Percentiles rank a stretch among this genome's conserved stretches.
These are phyloP conservation scores for Haberlea rhodopensis DNA, from an alignment of 257 asterid genomes.

Conservation along the genomic window DNA sequence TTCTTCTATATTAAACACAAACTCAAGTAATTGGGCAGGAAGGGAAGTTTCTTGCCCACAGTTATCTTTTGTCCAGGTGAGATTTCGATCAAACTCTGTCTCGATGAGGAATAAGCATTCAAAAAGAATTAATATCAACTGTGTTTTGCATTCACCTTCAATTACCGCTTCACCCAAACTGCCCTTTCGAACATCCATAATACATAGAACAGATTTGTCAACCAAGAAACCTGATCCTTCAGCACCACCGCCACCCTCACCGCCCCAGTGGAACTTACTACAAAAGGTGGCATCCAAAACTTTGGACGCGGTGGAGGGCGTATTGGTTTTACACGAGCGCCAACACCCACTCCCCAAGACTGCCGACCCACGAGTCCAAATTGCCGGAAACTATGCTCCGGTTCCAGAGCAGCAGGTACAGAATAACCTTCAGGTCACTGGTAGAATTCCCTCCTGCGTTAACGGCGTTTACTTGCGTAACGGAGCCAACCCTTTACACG, in stretches of 20 bases:
- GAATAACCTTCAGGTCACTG: slow-evolving; percentile 44
- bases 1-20: neutral
- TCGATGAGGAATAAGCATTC: neutral
- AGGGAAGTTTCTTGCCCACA: neutral
- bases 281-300: slow-evolving; percentile 45
- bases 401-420: slow-evolving; percentile 54
- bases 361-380: slow-evolving; percentile 54
- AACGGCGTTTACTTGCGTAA: slow-evolving; percentile 60
- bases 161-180: neutral
- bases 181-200: neutral
- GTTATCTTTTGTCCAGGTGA: neutral
- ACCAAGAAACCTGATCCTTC: neutral
- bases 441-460: slow-evolving; percentile 47
- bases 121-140: neutral
- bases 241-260: slow-evolving; percentile 10
- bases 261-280: slow-evolving; percentile 43
- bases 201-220: neutral
- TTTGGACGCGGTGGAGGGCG: slow-evolving; percentile 44
- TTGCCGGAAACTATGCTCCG: slow-evolving; percentile 63
- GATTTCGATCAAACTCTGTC: neutral
- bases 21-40: neutral
- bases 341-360: slow-evolving; percentile 48
- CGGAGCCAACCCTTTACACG: slow-evolving; percentile 73
- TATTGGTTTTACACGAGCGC: slow-evolving; percentile 42
- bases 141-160: neutral